A percentile compares a stretch with the other conserved stretches of the same genome.
Evolutionary conservation across 257 asterid species (phyloP).

Genomic region (Fraxinus americana): DNA sequence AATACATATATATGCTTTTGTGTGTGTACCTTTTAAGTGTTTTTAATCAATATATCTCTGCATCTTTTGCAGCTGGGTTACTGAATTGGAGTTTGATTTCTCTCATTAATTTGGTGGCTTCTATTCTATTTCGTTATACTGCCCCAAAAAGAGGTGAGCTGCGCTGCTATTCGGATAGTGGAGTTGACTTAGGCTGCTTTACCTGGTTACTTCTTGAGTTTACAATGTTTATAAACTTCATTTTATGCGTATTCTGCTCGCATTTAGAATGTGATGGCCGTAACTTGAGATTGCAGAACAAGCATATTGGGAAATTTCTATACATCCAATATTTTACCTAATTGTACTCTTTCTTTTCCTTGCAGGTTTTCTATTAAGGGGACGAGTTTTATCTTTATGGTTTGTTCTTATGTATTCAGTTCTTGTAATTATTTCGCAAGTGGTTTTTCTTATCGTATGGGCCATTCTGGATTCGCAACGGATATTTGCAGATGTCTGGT

Average conservation of each 20-base stretch:
- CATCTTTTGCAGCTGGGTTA: conserved; percentile 63
- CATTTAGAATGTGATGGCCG: conserved; percentile 1
- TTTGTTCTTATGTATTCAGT: conserved; percentile 58
- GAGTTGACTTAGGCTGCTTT: conserved; percentile 23
- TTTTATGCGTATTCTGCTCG: conserved; percentile 16
- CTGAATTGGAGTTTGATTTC: conserved; percentile 83
- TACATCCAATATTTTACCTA: conserved; percentile 13
- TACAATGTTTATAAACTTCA: conserved; percentile 3
- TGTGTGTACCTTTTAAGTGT: neutral
- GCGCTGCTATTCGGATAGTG: conserved; percentile 23
- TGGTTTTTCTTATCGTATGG: conserved; percentile 44
- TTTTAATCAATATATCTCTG: neutral
- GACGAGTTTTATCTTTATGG: conserved; percentile 62
- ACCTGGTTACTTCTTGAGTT: conserved; percentile 7
- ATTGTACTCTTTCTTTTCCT: conserved; percentile 14
- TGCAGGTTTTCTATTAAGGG: conserved; percentile 67
- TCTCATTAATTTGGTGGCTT: conserved; percentile 63
- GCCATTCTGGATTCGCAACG: conserved; percentile 51
- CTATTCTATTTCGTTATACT: conserved; percentile 61
- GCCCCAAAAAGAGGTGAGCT: conserved; percentile 69
- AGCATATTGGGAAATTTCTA: neutral
- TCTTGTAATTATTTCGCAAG: conserved; percentile 52
- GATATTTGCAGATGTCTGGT: conserved; percentile 64
- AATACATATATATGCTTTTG: neutral
- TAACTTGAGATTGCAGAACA: conserved; percentile 6